These are phyloP conservation scores for Ganoderma leucocontextum DNA, from an alignment of 1,284 basidiomycete genomes.

Conservation along the genomic window DNA sequence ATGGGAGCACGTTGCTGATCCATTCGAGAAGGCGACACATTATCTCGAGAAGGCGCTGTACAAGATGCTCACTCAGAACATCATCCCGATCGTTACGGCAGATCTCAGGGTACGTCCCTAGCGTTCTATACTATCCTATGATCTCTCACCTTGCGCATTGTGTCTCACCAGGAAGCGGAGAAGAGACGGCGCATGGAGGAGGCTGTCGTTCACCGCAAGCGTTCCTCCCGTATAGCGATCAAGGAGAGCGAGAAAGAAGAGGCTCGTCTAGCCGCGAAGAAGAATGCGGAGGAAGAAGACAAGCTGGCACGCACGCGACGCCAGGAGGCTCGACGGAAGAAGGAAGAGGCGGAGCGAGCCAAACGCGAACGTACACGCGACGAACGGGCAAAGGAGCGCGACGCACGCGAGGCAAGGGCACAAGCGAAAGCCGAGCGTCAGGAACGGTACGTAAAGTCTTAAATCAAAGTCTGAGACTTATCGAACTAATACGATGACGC, in stretches of 20 bases:
- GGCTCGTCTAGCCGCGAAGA: slow-evolving; percentile 59
- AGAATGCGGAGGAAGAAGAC: slow-evolving; percentile 69
- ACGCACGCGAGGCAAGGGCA: slow-evolving; percentile 50
- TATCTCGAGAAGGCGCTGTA: slow-evolving; percentile 82
- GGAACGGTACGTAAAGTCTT: slow-evolving; percentile 30
- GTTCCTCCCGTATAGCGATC: slow-evolving; percentile 83
- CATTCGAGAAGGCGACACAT: slow-evolving; percentile 79
- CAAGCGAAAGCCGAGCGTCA: slow-evolving; percentile 38
- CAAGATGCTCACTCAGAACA: slow-evolving; percentile 67
- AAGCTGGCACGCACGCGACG: slow-evolving; percentile 69
- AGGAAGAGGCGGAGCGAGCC: slow-evolving; percentile 68
- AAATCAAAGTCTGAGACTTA: not conserved
- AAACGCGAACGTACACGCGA: slow-evolving; percentile 65
- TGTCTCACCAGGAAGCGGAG: slow-evolving; percentile 62
- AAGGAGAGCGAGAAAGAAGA: slow-evolving; percentile 79
- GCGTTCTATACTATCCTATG: slow-evolving; percentile 10
- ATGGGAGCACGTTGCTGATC: slow-evolving; percentile 79
- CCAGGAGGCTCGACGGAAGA: slow-evolving; percentile 67
- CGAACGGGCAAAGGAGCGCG: slow-evolving; percentile 58
- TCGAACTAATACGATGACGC: not conserved
- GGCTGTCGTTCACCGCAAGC: slow-evolving; percentile 80
- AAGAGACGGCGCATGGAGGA: slow-evolving; percentile 69
- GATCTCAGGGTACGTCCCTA: slow-evolving; percentile 61
- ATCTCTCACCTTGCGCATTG: slow-evolving; percentile 5
- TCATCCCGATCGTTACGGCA: slow-evolving; percentile 74